Percentiles rank a stretch among this genome's conserved stretches.
Conservation (phyloP, 2,329 filamentous ascomycete species). For the Colletotrichum sp. region DNA sequence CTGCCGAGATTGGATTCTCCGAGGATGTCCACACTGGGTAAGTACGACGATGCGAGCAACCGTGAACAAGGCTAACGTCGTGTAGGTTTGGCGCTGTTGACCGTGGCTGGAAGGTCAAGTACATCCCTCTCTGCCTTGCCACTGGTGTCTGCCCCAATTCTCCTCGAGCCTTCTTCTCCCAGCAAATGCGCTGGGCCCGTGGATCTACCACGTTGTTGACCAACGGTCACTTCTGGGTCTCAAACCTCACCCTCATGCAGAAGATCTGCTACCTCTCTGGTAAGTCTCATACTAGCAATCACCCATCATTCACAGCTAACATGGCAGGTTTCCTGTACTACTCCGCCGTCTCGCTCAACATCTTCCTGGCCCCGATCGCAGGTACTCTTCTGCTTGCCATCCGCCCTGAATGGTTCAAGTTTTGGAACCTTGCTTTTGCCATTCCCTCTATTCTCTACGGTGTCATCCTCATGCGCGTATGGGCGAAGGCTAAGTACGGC, state of each 20-base stretch:
- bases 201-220: slow-evolving; percentile 44
- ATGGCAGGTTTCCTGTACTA: slow-evolving; percentile 39
- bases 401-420: slow-evolving; percentile 44
- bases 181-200: slow-evolving; percentile 48
- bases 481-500: slow-evolving; percentile 43
- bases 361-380: slow-evolving; percentile 43
- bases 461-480: slow-evolving; percentile 40
- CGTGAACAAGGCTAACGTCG: neutral
- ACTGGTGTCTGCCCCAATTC: slow-evolving; percentile 47
- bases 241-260: slow-evolving; percentile 39
- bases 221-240: slow-evolving; percentile 43
- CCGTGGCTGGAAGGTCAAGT: slow-evolving; percentile 45
- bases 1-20: slow-evolving; percentile 45
- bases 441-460: slow-evolving; percentile 43
- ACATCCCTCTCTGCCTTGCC: slow-evolving; percentile 43
- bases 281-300: neutral
- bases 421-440: slow-evolving; percentile 48
- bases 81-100: slow-evolving; percentile 41
- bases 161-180: slow-evolving; percentile 44
- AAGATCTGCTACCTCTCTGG: slow-evolving; percentile 46
- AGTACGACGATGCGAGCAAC: neutral
- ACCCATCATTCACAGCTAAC: neutral
- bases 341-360: slow-evolving; percentile 40
- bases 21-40: slow-evolving; percentile 48
- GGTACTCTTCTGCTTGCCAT: slow-evolving; percentile 43